Base-by-base conservation (phyloP, 1,284 basidiomycete genomes). In the Sporisorium scitamineum region DNA sequence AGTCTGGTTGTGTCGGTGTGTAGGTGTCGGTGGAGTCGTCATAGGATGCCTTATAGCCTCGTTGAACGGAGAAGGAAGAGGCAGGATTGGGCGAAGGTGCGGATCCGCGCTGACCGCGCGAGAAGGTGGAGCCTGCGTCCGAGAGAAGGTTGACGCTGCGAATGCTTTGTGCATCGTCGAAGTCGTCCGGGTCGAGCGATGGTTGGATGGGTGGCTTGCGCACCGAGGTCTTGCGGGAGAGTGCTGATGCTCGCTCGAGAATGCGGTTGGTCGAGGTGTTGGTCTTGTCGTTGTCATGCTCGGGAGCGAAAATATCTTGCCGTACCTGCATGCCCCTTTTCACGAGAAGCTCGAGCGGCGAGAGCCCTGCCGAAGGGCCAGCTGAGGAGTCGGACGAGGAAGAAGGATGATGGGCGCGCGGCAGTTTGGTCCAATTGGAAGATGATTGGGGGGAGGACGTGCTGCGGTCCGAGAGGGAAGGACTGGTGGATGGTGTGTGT, bases 61-160 rank as follows among this genome's bases (percentile, higher is more conserved):
- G 59, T 24, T 71, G 54, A 18, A 71, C 69, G 24, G 53, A 54
- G 32, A 71, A 71, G 20, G 61, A 64, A 16, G 68, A 57, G 26
- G 44, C 44, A 4, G 58, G 57, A 13, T 48, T 27, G 14, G 68
- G 58, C 42, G 58, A 61, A 7, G 66, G 48, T 10, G 58, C 37
- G 11, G 54, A 37, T 3, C 45, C 26, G 8, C 54, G 59, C n/a
- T 24, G 24, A 27, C 20, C 51, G 51, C 61, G 61, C 0, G 60
- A 59, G 31, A 70, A 75, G 58, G 31, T 62, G 22, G 66, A 69
- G 2, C 47, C 72, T 2, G 53, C 20, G 16, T 75, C 56, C 0
- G 72, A 75, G 6, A 72, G 57, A 20, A 76, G 58, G 41, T 76
- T 70, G 70, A 76, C 66, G 66, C 74, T 76, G 2, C 70, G 65